Evolutionary conservation across 2,329 filamentous ascomycete genomes (phyloP).

Genomic region (Pestalotiopsis sp.): DNA sequence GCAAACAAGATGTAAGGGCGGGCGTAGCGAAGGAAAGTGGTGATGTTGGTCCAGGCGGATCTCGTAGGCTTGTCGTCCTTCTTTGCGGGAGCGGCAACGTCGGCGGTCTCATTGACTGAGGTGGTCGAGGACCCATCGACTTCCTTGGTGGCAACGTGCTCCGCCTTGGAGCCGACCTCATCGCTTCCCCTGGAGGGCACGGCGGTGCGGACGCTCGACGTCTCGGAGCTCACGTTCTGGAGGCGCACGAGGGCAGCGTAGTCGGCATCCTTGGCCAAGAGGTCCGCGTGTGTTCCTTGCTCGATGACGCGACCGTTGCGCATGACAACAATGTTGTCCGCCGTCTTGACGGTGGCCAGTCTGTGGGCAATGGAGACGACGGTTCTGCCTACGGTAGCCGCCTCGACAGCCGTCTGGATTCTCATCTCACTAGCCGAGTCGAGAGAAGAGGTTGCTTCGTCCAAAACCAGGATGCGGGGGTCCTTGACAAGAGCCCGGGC

Average conservation of each 20-base stretch:
- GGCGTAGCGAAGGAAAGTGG: conserved; percentile 37
- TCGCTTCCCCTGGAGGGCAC: conserved; percentile 30
- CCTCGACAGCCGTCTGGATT: conserved; percentile 42
- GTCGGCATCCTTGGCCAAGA: conserved; percentile 45
- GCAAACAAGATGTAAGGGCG: conserved; percentile 42
- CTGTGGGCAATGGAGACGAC: conserved; percentile 69
- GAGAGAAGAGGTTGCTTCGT: conserved; percentile 53
- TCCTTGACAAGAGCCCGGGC: conserved; percentile 49
- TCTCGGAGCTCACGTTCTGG: conserved; percentile 36
- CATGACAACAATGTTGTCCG: conserved; percentile 68
- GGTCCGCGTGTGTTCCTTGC: conserved; percentile 61
- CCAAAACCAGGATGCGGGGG: conserved; percentile 48
- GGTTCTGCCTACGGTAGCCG: conserved; percentile 47
- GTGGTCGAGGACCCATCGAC: conserved; percentile 16
- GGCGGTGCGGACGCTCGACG: conserved; percentile 32
- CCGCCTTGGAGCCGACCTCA: conserved; percentile 40
- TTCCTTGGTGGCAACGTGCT: conserved; percentile 17
- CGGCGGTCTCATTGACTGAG: conserved; percentile 13
- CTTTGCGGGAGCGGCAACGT: conserved; percentile 14
- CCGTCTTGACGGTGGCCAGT: conserved; percentile 61
- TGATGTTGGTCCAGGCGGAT: conserved; percentile 40
- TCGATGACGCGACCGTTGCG: conserved; percentile 62
- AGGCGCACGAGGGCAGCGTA: conserved; percentile 33
- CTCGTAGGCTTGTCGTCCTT: conserved; percentile 16
- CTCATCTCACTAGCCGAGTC: conserved; percentile 50